Base-by-base conservation (phyloP, 2,329 filamentous ascomycete species). In the Aspergillus carbonarius region DNA sequence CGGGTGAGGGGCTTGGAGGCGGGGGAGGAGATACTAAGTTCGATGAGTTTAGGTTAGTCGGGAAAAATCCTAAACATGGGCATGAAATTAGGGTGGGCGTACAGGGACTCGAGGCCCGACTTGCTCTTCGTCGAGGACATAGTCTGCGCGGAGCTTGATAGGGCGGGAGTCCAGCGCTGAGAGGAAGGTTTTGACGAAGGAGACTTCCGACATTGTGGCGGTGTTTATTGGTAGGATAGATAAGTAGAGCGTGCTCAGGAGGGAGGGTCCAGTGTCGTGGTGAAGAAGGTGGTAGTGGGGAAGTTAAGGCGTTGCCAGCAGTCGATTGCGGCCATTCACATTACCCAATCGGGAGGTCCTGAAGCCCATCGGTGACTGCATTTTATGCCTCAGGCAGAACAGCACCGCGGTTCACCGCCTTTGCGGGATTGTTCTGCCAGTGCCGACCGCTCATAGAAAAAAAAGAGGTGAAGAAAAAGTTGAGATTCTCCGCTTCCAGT, bases 171-270 rank as follows among this genome's bases (percentile, higher is more conserved):
- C 92, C 62, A 98, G 85, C 20, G 86, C 84, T 54, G 87, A 81
- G 66, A 99, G 87, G 76, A 96, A 97, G 32, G 86, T 83, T 77
- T 90, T 92, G 67, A 92, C 89, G 75, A 97, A 98, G 52, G 86
- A 80, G 60, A 93, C 78, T 83, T 97, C 93, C n/a, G 89, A 83
- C 89, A 93, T 54, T 10, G n/a, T 93, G 65, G 60, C 73, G 63
- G 30, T 27, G 15, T 18, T 4, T 18, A 10, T 10, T 5, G 3
- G 25, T n/a, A 15, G 5, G 7, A 34, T 2, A 25, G 18, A 10
- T 10, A 39, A 35, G 10, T 2, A 32, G 15, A 40, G 10, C 10
- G 35, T 53, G 23, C 47, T 34, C 17, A 47, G 20, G 40, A 35
- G 48, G 30, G 46, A 13, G 23, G 34, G 35, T 5, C 20, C 15